phyloP scores from a whole-genome alignment of 1,139 yeast genomes.

The Geotrichum phurueaensis region DNA sequence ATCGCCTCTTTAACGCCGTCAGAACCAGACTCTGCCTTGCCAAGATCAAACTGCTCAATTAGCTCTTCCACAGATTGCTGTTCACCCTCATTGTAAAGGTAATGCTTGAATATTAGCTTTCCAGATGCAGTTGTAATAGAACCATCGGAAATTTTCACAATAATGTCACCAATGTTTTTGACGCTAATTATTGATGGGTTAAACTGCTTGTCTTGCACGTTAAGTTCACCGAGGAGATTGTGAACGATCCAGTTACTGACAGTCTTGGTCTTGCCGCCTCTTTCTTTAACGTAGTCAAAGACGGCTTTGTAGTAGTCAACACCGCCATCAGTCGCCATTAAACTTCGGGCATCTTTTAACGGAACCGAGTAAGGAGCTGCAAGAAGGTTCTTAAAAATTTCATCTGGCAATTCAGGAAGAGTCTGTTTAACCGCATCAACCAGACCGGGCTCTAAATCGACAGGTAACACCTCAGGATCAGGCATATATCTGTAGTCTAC shows the following conservation, averaged over 20 bases:
- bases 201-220: slow-evolving; percentile 45
- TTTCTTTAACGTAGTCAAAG: slow-evolving; percentile 29
- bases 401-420: slow-evolving; percentile 64
- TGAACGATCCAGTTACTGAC: slow-evolving; percentile 83
- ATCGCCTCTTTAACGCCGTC: slow-evolving; percentile 43
- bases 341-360: slow-evolving; percentile 63
- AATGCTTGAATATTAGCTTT: slow-evolving; percentile 53
- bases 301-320: slow-evolving; percentile 50
- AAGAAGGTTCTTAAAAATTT: slow-evolving; percentile 46
- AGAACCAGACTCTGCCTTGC: slow-evolving; percentile 31
- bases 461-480: slow-evolving; percentile 75
- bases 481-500: slow-evolving; percentile 92
- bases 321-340: slow-evolving; percentile 43
- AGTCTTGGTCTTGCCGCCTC: slow-evolving; percentile 26
- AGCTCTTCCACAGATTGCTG: slow-evolving; percentile 37
- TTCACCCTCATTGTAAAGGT: slow-evolving; percentile 46
- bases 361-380: slow-evolving; percentile 51
- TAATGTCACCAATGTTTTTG: slow-evolving; percentile 41
- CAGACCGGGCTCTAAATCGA: slow-evolving; percentile 44
- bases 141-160: slow-evolving; percentile 38
- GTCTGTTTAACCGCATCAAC: slow-evolving; percentile 36
- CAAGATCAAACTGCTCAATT: slow-evolving; percentile 53
- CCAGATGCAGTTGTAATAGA: slow-evolving; percentile 55
- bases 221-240: slow-evolving; percentile 66
- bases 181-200: slow-evolving; percentile 27